phyloP scores from a whole-genome alignment of 1,284 basidiomycete species.

The Singerocomus inundabilis region DNA sequence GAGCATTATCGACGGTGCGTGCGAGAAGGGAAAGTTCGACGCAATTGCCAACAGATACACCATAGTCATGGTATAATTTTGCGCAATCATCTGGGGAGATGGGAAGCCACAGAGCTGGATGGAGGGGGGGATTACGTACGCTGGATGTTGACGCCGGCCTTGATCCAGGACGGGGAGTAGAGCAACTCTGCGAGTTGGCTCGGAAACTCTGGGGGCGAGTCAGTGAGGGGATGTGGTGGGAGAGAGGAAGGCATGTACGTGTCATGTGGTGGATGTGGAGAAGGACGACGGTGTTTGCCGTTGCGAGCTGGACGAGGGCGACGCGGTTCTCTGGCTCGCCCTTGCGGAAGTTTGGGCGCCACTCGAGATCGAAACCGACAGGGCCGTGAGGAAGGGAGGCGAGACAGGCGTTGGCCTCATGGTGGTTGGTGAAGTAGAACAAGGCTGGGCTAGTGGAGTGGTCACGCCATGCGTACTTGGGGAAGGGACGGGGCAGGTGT shows the following conservation, averaged over 20 bases:
- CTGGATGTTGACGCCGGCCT: constrained; percentile 72
- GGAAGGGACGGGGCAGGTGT: constrained; percentile 7
- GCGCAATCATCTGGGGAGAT: constrained; percentile 53
- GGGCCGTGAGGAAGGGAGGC: constrained; percentile 30
- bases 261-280: constrained; percentile 63
- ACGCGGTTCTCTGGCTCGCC: constrained; percentile 58
- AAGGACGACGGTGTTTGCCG: constrained; percentile 50
- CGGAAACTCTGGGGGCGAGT: constrained; percentile 50
- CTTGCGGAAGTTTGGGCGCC: constrained; percentile 58
- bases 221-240: not conserved
- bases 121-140: constrained; percentile 37
- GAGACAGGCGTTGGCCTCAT: constrained; percentile 24
- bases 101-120: not conserved
- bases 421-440: constrained; percentile 25
- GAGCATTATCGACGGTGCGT: constrained; percentile 60
- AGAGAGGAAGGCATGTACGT: constrained; percentile 37
- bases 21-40: constrained; percentile 70
- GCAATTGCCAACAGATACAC: constrained; percentile 51
- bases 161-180: constrained; percentile 47
- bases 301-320: constrained; percentile 68
- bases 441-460: constrained; percentile 12
- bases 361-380: constrained; percentile 75
- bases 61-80: constrained; percentile 58
- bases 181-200: constrained; percentile 48
- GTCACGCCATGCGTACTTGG: constrained; percentile 26